A percentile compares a stretch with the other conserved stretches of the same genome.
These are phyloP conservation scores for Scenedesmus sp. DNA, from an alignment of 163 green algal species.

Conservation along the genomic window DNA sequence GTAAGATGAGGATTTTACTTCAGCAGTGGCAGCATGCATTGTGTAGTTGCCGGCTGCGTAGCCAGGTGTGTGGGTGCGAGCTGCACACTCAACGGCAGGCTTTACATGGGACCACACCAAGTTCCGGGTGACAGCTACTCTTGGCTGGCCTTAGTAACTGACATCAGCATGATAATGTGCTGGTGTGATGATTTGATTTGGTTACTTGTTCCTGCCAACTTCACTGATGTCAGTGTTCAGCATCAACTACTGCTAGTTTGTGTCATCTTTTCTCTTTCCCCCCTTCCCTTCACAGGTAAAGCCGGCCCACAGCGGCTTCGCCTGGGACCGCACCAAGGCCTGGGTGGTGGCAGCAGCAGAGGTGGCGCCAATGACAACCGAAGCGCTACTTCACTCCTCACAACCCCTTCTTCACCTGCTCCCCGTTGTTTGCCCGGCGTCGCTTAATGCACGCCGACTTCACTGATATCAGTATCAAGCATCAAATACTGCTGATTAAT, in stretches of 20 bases:
- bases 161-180: too few species aligned
- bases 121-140: too few species aligned
- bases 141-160: too few species aligned
- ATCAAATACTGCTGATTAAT: not conserved
- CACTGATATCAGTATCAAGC: not conserved
- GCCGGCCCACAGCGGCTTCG: not conserved
- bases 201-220: too few species aligned
- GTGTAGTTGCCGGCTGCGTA: not conserved
- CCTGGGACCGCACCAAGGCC: constrained; percentile 59
- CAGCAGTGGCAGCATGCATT: not conserved
- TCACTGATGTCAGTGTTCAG: not conserved
- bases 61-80: too few species aligned
- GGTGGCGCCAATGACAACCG: constrained; percentile 54
- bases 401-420: too few species aligned
- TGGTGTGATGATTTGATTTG: too few species aligned
- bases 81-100: too few species aligned
- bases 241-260: not conserved
- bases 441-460: too few species aligned
- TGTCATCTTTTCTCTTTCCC: not conserved
- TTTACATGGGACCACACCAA: too few species aligned
- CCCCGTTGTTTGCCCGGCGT: too few species aligned
- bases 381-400: constrained; percentile 36
- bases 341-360: constrained; percentile 60
- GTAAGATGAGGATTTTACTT: not conserved
- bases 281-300: not conserved